These are phyloP conservation scores for Alloteropsis angusta DNA, from an alignment of 202 grass and related monocot species.

Conservation along the genomic window DNA sequence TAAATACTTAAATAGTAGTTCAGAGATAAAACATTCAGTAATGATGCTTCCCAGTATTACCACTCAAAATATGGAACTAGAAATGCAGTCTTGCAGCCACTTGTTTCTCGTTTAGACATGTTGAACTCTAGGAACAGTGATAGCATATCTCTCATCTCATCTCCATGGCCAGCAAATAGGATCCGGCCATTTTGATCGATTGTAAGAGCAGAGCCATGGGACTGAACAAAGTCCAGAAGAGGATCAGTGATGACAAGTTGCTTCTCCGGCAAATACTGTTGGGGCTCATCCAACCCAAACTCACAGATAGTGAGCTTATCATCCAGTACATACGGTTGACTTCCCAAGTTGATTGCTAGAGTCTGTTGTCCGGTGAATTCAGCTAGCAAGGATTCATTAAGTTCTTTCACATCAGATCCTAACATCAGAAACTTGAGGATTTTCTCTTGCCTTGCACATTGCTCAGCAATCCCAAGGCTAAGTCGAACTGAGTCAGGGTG, in stretches of 20 bases:
- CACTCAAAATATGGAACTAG: slow-evolving; percentile 79
- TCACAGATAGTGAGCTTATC: slow-evolving; percentile 48
- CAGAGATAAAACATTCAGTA: not conserved
- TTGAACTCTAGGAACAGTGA: slow-evolving; percentile 46
- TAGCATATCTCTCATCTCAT: slow-evolving; percentile 55
- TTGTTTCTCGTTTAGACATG: slow-evolving; percentile 30
- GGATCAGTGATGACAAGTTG: slow-evolving; percentile 44
- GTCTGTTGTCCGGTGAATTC: slow-evolving; percentile 40
- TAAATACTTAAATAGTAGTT: not conserved
- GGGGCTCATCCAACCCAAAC: slow-evolving; percentile 36
- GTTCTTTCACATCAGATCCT: slow-evolving; percentile 27
- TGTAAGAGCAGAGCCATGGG: slow-evolving; percentile 27
- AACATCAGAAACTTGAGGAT: slow-evolving; percentile 67
- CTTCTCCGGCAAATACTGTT: slow-evolving; percentile 35
- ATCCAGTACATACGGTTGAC: slow-evolving; percentile 31
- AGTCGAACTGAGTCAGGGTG: slow-evolving; percentile 50
- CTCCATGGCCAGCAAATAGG: slow-evolving; percentile 39
- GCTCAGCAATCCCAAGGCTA: slow-evolving; percentile 60
- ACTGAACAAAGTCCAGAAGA: slow-evolving; percentile 42
- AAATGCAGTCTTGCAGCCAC: slow-evolving; percentile 45
- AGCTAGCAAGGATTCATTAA: slow-evolving; percentile 45
- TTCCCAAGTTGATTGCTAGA: slow-evolving; percentile 29
- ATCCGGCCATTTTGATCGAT: slow-evolving; percentile 42
- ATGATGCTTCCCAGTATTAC: slow-evolving; percentile 27
- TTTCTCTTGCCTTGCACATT: slow-evolving; percentile 56